Percentiles rank a stretch among this genome's conserved stretches.
These are phyloP conservation scores for Erucastrum elatum DNA, from an alignment of 345 rosid genomes.

Conservation along the genomic window DNA sequence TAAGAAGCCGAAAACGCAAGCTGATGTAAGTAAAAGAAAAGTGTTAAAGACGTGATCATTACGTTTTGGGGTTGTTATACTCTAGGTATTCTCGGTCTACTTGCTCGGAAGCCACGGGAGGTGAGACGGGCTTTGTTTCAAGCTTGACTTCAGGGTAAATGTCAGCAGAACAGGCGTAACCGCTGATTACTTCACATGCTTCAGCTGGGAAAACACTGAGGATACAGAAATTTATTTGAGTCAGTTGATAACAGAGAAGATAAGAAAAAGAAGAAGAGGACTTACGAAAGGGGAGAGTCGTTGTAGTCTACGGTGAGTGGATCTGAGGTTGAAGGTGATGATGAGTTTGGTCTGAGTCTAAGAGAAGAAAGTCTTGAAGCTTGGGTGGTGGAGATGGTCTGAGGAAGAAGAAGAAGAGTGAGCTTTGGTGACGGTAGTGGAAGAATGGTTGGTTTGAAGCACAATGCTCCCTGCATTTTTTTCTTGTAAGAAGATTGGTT, in stretches of 20 bases:
- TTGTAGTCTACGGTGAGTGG: slow-evolving; percentile 50
- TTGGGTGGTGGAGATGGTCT: slow-evolving; percentile 2
- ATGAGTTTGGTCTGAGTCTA: slow-evolving; percentile 30
- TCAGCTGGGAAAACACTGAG: slow-evolving; percentile 76
- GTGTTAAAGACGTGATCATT: slow-evolving; percentile 9
- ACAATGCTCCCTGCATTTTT: slow-evolving; percentile 32
- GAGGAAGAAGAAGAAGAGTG: slow-evolving; percentile 24
- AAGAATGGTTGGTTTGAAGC: slow-evolving; percentile 32
- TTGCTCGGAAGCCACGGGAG: slow-evolving; percentile 44
- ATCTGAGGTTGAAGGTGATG: slow-evolving; percentile 37
- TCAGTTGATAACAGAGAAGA: not conserved
- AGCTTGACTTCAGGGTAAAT: slow-evolving; percentile 71
- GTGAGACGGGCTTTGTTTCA: slow-evolving; percentile 39
- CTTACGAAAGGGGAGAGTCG: slow-evolving; percentile 55
- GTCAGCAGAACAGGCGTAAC: slow-evolving; percentile 70
- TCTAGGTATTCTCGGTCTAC: slow-evolving; percentile 73
- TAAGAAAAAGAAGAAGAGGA: not conserved
- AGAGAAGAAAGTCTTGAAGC: slow-evolving; percentile 34
- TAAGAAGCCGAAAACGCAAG: not conserved
- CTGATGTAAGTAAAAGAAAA: not conserved
- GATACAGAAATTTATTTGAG: slow-evolving; percentile 8
- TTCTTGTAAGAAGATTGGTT: not conserved
- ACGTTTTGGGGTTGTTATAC: slow-evolving; percentile 68
- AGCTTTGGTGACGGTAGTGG: slow-evolving; percentile 34
- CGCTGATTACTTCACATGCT: slow-evolving; percentile 73